Base-by-base conservation (phyloP, 2,329 filamentous ascomycete genomes). In the Botryotinia calthae region DNA sequence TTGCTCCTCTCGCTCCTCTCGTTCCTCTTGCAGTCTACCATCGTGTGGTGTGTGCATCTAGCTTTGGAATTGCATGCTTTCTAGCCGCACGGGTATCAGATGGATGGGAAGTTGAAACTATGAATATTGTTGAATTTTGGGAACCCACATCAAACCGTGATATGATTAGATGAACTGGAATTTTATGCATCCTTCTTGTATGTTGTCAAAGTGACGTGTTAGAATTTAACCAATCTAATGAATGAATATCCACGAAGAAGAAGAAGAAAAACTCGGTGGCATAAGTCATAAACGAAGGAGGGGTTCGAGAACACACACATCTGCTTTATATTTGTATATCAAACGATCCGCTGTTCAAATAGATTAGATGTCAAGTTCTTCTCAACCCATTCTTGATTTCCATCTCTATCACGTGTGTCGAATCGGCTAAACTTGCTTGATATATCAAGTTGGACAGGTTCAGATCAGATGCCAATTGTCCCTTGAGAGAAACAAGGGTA, bases 391-490 rank as follows among this genome's bases (percentile, higher is more conserved):
- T 40, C n/a, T 68, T 56, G 22, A 40, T 63, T 63, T 28, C 61
- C 12, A 42, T 31, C 16, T 25, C 34, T 31, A 56, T 68, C 65
- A 68, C 65, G 65, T 68, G 65, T 16, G 28, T 40, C 51, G 14
- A 12, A 34, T 56, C 65, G 65, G 65, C 48, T 68, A 68, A 42
- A 68, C 22, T 31, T 56, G n/a, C 40, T 48, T 12, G n/a, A n/a
- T 42, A 16, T 25, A 25, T 37, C 25, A 37, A 44, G 37, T n/a
- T 44, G 20, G n/a, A 58, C 31, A 62, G 48, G 72, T 64, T 56
- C 28, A 62, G 48, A 73, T 59, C 56, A 72, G 70, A 74, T 67
- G 63, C 70, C 62, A 68, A 58, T 68, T 72, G 63, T 68, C 56
- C 65, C 70, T 46, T 54, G 46, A 59, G 46, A 59, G 70, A 48